Evolutionary conservation across 2,329 filamentous ascomycete genomes (phyloP), one percentile per base, ranked within the genome.

Genomic region (Penicillium sp.): DNA sequence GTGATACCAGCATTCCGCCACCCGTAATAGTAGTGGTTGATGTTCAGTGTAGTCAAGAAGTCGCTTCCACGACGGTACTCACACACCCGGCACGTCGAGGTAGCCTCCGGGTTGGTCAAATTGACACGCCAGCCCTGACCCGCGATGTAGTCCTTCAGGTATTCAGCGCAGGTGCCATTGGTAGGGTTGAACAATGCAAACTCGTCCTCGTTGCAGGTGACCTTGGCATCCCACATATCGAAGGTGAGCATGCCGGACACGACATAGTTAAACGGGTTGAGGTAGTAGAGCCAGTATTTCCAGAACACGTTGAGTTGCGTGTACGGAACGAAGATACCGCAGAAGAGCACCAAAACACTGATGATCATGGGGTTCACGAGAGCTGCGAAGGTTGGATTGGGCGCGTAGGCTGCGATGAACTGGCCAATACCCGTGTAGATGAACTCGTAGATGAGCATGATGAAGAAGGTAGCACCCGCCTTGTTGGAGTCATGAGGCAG

Each of bases 341-440:
- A 87, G 73, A 88, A 87, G 3, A 84, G 69, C 10, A 76, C 75
- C 54, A 87, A 83, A 66, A 83, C 78, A 61, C 85, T 79, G 68
- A 88, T 83, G 73, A 88, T 83, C 69, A 88, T 82, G 0, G 84
- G 84, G 61, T 88, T 87, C 40, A 80, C 80, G 52, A 88, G 85
- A 44, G 85, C 81, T 0, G 84, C 85, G 64, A 88, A 87, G 46
- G 75, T 81, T 0, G 86, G 69, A 53, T 74, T 74, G 37, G 69
- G 85, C 0, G 85, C 83, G 63, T 87, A 88, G 0, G 87, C 85
- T 49, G 82, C 84, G 56, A 90, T 85, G 80, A 84, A 88, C n/a
- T n/a, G n/a, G n/a, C n/a, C n/a, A n/a, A n/a, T n/a, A n/a, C n/a
- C n/a, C n/a, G n/a, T n/a, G n/a, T 82, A 79, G 71, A 88, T 85